Base-by-base conservation (phyloP, 306 rosid species). In the Trifolium pratense region DNA sequence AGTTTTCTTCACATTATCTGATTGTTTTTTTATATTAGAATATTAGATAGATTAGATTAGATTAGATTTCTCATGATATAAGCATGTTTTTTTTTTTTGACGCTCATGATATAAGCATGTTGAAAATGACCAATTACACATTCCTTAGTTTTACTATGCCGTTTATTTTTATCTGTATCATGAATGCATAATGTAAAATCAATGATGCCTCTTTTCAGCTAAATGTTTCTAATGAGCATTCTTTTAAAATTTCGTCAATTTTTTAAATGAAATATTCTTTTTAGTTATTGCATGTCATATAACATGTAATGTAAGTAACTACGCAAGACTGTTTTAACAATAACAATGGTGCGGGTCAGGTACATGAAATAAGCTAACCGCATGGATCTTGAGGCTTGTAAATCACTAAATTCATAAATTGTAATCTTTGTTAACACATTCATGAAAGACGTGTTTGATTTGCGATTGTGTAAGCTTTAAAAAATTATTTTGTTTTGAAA, bases 1-100 rank as follows among this genome's bases (percentile, higher is more conserved):
- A 88, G 84, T 81, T 70, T 64, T 76, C 68, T 72, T 74, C 75
- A 36, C 70, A 20, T 64, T 51, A 16, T 70, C 57, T 58, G 3
- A 34, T 18, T 66, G 58, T 70, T 23, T 70, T 58, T n/a, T n/a
- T n/a, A n/a, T n/a, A n/a, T n/a, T n/a, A n/a, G n/a, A n/a, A n/a
- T n/a, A n/a, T n/a, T n/a, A n/a, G n/a, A n/a, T 39, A 15, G 66
- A 17, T 9, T 59, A 14, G 6, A 34, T n/a, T n/a, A n/a, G n/a
- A n/a, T 34, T 36, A 36, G 26, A 5, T 23, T 49, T 57, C n/a
- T n/a, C n/a, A n/a, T n/a, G n/a, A n/a, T n/a, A n/a, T n/a, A n/a
- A n/a, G n/a, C n/a, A n/a, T n/a, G n/a, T n/a, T n/a, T n/a, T n/a
- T n/a, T n/a, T n/a, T n/a, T n/a, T n/a, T n/a, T n/a, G n/a, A n/a